Conservation (phyloP, 1,284 basidiomycete genomes). For the Pascua guehoae region DNA sequence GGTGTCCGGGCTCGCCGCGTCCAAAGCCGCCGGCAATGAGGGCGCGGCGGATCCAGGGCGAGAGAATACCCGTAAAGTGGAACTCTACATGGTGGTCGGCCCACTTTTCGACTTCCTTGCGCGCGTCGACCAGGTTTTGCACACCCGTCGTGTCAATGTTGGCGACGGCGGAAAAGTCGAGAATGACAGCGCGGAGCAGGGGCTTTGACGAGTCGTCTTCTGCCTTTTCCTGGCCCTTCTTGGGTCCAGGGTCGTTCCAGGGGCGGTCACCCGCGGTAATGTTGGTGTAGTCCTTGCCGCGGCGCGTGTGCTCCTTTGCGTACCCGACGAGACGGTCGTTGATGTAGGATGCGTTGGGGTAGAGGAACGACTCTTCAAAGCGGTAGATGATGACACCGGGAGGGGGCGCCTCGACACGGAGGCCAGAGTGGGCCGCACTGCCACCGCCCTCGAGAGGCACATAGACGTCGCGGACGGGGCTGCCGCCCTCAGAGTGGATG, state of each 20-base stretch:
- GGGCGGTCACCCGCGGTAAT: conserved; percentile 69
- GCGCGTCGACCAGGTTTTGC: conserved; percentile 85
- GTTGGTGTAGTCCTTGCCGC: conserved; percentile 68
- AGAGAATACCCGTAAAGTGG: conserved; percentile 61
- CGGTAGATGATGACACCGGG: conserved; percentile 90
- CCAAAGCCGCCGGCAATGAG: conserved; percentile 86
- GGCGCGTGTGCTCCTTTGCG: conserved; percentile 70
- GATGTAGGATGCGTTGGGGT: conserved; percentile 81
- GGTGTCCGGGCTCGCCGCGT: conserved; percentile 46
- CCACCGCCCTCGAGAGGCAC: conserved; percentile 62
- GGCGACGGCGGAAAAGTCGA: conserved; percentile 80
- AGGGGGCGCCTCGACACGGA: conserved; percentile 72
- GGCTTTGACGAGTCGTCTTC: conserved; percentile 64
- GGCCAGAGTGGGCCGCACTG: conserved; percentile 63
- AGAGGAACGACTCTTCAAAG: conserved; percentile 89
- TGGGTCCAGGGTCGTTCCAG: conserved; percentile 91
- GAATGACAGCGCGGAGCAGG: conserved; percentile 73
- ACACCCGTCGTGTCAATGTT: conserved; percentile 69
- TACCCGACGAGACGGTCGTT: conserved; percentile 76
- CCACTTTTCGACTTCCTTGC: conserved; percentile 83
- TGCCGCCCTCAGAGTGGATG: conserved; percentile 52
- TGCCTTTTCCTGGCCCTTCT: conserved; percentile 52
- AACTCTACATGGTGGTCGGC: conserved; percentile 74
- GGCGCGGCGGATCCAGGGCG: conserved; percentile 89
- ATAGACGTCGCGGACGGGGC: conserved; percentile 59